Base-by-base conservation (phyloP, 345 rosid genomes). In the Acer negundo region DNA sequence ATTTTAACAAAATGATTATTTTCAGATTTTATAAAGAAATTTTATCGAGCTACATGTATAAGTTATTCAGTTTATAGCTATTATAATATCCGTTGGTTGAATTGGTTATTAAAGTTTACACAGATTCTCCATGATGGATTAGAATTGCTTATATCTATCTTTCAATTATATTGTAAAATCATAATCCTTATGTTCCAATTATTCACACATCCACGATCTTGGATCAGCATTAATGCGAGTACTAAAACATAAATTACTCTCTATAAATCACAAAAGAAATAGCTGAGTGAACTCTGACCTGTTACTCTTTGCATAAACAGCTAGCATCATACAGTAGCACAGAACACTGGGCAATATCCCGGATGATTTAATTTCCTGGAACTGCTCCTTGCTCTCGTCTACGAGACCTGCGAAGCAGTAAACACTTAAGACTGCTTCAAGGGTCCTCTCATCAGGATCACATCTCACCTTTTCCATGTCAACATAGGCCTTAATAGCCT, bases 291-390 rank as follows among this genome's bases (percentile, higher is more conserved):
- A 72, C 62, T 80, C 92, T 85, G 73, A 95, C 98, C 97, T 89
- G 87, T 85, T 86, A 65, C 82, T 84, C 83, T 90, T 93, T 16
- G 96, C 95, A 83, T 92, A 93, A 76, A 93, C 97, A 81, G 98
- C 94, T 38, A 95, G 86, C 98, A 95, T 89, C 92, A 91, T 92
- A 79, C 97, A 95, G 85, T 95, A 92, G 86, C 94, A 91, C 85
- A 91, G 90, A 80, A 95, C 91, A 78, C 93, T 95, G 53, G 95
- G 97, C 75, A 91, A 78, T 70, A 93, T 85, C 77, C 97, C 97
- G 11, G 86, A 87, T 46, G 91, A 87, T 88, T 87, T 92, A 82
- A 93, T 93, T 88, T 93, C 97, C 78, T 84, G 88, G 87, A 92
- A 95, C 80, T 95, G 97, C 87, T 93, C 99, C 84, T 84, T 87